Evolutionary conservation across 2,329 filamentous ascomycete genomes (phyloP).

Genomic region (Aschersonia sp.): DNA sequence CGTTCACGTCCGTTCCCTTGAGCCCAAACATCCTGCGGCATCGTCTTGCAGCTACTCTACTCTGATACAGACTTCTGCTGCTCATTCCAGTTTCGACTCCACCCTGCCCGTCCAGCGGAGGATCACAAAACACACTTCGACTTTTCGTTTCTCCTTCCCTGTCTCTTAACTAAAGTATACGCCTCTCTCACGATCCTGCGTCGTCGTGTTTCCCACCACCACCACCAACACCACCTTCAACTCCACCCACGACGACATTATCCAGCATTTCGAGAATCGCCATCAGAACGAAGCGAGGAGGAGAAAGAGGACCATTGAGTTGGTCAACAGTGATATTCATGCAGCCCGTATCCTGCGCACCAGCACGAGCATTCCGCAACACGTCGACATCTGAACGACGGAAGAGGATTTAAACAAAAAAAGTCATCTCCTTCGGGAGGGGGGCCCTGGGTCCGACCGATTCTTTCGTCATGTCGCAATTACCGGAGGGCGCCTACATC

Average conservation of each 20-base stretch:
- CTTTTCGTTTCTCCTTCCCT: neutral
- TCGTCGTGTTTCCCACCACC: neutral
- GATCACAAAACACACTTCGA: neutral
- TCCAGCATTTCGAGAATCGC: neutral
- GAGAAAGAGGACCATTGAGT: neutral
- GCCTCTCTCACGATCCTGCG: neutral
- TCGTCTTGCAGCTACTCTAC: neutral
- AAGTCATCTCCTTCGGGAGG: neutral
- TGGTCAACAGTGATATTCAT: neutral
- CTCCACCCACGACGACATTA: neutral
- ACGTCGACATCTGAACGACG: neutral
- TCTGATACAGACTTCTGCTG: neutral
- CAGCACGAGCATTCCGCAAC: neutral
- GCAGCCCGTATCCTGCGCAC: neutral
- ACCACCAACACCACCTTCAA: neutral
- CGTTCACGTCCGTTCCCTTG: constrained; percentile 4
- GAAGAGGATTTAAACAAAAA: neutral
- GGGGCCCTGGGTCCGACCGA: neutral
- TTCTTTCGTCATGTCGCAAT: neutral
- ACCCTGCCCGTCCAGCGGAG: neutral
- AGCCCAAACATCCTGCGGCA: neutral
- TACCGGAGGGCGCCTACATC: neutral
- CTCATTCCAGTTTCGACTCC: neutral
- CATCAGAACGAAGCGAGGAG: too few species aligned
- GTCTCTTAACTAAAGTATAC: neutral